Evolutionary conservation across 805 yeast genomes (phyloP), one percentile per base, ranked within the genome.

Genomic region (Priceomyces haplophilus): DNA sequence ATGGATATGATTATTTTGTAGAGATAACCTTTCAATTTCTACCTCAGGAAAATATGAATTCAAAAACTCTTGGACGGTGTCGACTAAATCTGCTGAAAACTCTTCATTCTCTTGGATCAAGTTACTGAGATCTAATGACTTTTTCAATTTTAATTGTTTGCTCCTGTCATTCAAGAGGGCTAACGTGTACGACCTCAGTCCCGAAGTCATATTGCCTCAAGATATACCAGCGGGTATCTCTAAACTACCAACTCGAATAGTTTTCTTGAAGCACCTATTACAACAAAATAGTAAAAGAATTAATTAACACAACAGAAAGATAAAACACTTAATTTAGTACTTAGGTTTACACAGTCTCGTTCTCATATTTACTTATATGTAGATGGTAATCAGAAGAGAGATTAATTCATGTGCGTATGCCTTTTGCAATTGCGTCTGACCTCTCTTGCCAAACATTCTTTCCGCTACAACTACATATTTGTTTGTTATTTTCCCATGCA

Each of bases 361-460:
- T 18, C 25, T 35, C 38, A 35, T 19, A 35, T 7, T 35, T 35
- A 35, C 27, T 16, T 24, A 24, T 24, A 24, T 24, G 11, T 24
- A 24, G 7, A 24, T 24, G 11, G 7, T 24, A 24, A 24, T 24
- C 11, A 24, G 7, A 7, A 24, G 7, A 24, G 27, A 7, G 11
- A 7, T 11, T 23, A 13, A 19, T 18, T 44, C 45, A 58, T 6
- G 53, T 48, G 19, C 58, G 65, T 16, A 79, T 61, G 6, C 93
- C 93, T 49, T 76, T 77, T 4, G 60, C 50, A 25, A 79, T 60
- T 1, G 95, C 95, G 55, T 88, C 96, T 38, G 70, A 63, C 43
- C 97, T 74, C 62, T 91, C 99, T 60, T 93, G 89, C 98, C 99
- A 91, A 19, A 91, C 80, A 0, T 96, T 87, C 72, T 89, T 88